phyloP scores from a whole-genome alignment of 2,329 filamentous ascomycete genomes.

The Chaetomium globosum region DNA sequence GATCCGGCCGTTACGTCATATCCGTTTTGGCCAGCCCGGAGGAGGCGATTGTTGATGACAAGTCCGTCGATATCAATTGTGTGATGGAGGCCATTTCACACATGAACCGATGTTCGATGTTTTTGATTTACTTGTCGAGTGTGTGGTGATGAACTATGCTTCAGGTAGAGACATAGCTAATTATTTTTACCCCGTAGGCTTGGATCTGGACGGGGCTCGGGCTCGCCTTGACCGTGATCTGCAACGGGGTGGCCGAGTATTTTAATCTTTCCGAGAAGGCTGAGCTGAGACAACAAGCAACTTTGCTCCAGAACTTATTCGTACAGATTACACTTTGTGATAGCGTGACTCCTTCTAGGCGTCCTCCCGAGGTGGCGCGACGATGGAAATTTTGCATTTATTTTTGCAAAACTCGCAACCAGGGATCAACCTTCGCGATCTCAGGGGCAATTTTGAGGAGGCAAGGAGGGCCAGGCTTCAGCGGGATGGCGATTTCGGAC shows the following conservation, averaged over 20 bases:
- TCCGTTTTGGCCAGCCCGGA: background rate
- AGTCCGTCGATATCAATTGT: background rate
- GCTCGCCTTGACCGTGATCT: conserved; percentile 6
- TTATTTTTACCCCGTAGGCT: background rate
- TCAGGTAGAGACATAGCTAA: background rate
- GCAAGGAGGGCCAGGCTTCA: background rate
- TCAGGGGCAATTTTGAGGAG: conserved; percentile 6
- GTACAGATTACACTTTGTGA: background rate
- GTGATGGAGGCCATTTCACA: background rate
- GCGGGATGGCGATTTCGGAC: conserved; percentile 11
- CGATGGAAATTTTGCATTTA: background rate
- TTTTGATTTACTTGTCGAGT: background rate
- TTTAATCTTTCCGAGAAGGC: background rate
- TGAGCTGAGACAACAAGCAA: conserved; percentile 15
- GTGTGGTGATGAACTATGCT: background rate
- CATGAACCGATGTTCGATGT: background rate
- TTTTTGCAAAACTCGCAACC: background rate
- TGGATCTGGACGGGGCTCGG: background rate
- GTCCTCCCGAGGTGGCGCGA: background rate
- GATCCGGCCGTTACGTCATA: conserved; percentile 10
- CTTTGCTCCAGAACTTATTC: background rate
- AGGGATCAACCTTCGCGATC: background rate
- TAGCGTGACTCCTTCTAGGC: background rate
- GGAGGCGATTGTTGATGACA: background rate
- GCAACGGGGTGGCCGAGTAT: conserved; percentile 12